Evolutionary conservation across 805 yeast species (phyloP).

Genomic region (Myxozyma lipomycoides): DNA sequence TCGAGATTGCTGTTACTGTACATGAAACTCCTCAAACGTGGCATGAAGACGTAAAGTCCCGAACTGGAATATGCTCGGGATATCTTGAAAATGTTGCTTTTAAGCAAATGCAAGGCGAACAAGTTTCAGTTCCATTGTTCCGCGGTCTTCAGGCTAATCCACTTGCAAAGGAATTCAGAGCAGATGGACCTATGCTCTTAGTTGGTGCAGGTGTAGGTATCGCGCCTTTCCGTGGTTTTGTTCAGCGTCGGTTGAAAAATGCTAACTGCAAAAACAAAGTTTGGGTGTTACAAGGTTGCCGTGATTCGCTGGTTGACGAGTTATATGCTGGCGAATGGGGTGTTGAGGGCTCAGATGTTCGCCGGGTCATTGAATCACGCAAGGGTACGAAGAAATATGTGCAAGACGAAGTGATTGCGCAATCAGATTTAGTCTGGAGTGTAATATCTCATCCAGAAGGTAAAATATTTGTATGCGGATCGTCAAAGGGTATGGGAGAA

Average conservation of each 20-base stretch:
- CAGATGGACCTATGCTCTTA: constrained; percentile 34
- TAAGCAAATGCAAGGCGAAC: constrained; percentile 9
- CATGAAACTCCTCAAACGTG: constrained; percentile 30
- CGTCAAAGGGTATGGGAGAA: constrained; percentile 32
- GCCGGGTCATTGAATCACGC: constrained; percentile 32
- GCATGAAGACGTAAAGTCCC: constrained; percentile 14
- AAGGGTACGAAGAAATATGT: constrained; percentile 31
- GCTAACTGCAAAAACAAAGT: constrained; percentile 32
- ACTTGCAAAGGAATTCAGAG: constrained; percentile 30
- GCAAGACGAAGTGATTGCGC: constrained; percentile 30
- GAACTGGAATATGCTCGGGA: constrained; percentile 30
- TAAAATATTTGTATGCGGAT: constrained; percentile 32
- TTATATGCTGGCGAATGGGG: constrained; percentile 34
- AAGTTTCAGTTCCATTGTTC: constrained; percentile 27
- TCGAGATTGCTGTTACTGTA: constrained; percentile 32
- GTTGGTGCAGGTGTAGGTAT: constrained; percentile 35
- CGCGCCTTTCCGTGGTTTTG: constrained; percentile 34
- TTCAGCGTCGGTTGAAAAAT: constrained; percentile 31
- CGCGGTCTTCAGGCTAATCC: constrained; percentile 33
- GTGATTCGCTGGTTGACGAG: constrained; percentile 32
- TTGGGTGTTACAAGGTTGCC: constrained; percentile 34
- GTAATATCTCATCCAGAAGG: constrained; percentile 32
- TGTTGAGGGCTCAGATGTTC: constrained; percentile 25
- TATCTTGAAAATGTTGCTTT: constrained; percentile 27
- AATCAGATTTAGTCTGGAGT: constrained; percentile 31